Evolutionary conservation across 1,284 basidiomycete genomes (phyloP).

Genomic region (Malassezia dermatis): DNA sequence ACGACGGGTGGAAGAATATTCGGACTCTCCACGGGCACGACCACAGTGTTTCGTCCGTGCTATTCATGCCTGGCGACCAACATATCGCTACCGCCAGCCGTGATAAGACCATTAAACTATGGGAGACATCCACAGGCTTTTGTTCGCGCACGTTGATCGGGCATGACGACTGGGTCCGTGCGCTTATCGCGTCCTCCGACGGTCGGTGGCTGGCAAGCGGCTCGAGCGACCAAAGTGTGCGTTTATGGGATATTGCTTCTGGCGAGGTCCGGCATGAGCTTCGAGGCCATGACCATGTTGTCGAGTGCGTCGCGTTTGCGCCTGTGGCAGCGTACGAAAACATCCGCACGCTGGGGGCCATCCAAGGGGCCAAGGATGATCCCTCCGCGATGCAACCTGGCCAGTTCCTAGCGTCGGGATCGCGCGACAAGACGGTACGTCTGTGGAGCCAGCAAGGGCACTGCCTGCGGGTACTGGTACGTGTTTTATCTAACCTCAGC

Average conservation of each 20-base stretch:
- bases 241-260: conserved; percentile 65
- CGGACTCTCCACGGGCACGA: conserved; percentile 82
- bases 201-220: conserved; percentile 65
- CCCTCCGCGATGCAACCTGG: conserved; percentile 48
- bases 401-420: conserved; percentile 66
- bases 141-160: conserved; percentile 48
- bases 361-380: conserved; percentile 49
- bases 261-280: conserved; percentile 72
- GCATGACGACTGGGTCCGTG: conserved; percentile 64
- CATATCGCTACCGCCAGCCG: conserved; percentile 72
- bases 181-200: conserved; percentile 63
- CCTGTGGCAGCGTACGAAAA: conserved; percentile 63
- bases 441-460: conserved; percentile 76
- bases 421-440: conserved; percentile 75
- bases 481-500: background rate
- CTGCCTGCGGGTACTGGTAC: conserved; percentile 56
- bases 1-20: conserved; percentile 75
- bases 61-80: conserved; percentile 73
- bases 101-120: conserved; percentile 73
- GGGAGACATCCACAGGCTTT: conserved; percentile 68
- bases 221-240: conserved; percentile 75
- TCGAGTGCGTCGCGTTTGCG: conserved; percentile 73
- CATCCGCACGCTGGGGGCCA: conserved; percentile 65
- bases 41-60: conserved; percentile 72
- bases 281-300: conserved; percentile 75